Conservation (phyloP, 1,284 basidiomycete genomes). For the Singerocomus rubriflavus region DNA sequence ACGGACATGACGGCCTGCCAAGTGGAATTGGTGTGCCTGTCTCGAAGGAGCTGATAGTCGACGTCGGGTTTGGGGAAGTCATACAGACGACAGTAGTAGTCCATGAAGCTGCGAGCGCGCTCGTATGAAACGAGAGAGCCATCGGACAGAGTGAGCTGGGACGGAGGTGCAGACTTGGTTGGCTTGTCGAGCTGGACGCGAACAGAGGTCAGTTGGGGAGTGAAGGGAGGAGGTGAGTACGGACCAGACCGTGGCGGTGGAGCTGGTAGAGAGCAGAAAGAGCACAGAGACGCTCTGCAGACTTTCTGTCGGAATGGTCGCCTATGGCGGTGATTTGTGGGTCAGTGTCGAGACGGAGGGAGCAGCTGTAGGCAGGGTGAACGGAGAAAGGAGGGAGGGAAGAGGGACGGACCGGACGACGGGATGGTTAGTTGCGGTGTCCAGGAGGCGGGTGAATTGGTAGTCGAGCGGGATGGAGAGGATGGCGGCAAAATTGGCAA, state of each 20-base stretch:
- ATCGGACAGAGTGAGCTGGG: slow-evolving; percentile 55
- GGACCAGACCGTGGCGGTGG: slow-evolving; percentile 54
- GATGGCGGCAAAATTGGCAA: slow-evolving; percentile 36
- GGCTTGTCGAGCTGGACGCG: slow-evolving; percentile 28
- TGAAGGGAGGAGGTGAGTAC: slow-evolving; percentile 10
- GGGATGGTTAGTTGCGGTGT: slow-evolving; percentile 14
- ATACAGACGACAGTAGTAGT: slow-evolving; percentile 88
- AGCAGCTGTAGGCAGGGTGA: slow-evolving; percentile 39
- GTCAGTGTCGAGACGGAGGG: slow-evolving; percentile 43
- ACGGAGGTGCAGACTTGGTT: slow-evolving; percentile 23
- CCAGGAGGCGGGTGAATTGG: slow-evolving; percentile 12
- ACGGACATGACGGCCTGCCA: slow-evolving; percentile 89
- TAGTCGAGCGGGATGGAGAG: slow-evolving; percentile 18
- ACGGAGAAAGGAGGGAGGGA: not conserved
- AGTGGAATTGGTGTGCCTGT: slow-evolving; percentile 24
- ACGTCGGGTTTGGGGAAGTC: slow-evolving; percentile 82
- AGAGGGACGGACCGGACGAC: slow-evolving; percentile 24
- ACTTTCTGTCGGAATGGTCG: slow-evolving; percentile 64
- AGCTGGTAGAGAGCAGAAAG: slow-evolving; percentile 73
- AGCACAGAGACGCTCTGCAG: slow-evolving; percentile 76
- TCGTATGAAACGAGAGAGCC: slow-evolving; percentile 69
- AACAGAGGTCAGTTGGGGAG: not conserved
- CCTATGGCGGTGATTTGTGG: slow-evolving; percentile 52
- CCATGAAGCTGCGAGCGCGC: slow-evolving; percentile 87
- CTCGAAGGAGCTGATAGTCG: slow-evolving; percentile 42